Percentiles rank a stretch among this genome's conserved stretches.
These are phyloP conservation scores for Corchorus capsularis DNA, from an alignment of 345 rosid genomes.

Conservation along the genomic window DNA sequence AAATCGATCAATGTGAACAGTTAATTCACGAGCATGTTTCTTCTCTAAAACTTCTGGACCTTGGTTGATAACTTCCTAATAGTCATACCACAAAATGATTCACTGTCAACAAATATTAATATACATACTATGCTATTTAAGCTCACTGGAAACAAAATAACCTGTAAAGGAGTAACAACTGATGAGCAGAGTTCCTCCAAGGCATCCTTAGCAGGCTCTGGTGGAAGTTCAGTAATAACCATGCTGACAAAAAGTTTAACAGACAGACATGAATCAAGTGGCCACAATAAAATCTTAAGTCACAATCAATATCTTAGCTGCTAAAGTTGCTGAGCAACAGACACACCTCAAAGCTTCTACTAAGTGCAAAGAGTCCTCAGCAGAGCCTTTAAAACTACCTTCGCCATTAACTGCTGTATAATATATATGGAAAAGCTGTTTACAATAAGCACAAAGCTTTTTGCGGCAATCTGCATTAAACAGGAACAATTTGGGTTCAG, in stretches of 20 bases:
- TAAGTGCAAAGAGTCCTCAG: slow-evolving; percentile 87
- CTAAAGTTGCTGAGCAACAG: slow-evolving; percentile 15
- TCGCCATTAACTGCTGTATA: slow-evolving; percentile 76
- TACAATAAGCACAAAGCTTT: slow-evolving; percentile 80
- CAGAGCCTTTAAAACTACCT: slow-evolving; percentile 81
- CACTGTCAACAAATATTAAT: slow-evolving; percentile 23
- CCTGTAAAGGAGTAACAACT: slow-evolving; percentile 88
- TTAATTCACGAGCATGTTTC: slow-evolving; percentile 87
- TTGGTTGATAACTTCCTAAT: slow-evolving; percentile 73
- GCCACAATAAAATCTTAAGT: slow-evolving; percentile 5
- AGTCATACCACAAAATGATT: slow-evolving; percentile 16
- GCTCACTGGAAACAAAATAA: slow-evolving; percentile 26
- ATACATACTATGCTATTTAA: not conserved
- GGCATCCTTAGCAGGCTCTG: slow-evolving; percentile 80
- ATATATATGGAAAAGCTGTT: slow-evolving; percentile 79
- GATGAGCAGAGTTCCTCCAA: slow-evolving; percentile 83
- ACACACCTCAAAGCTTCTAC: slow-evolving; percentile 93
- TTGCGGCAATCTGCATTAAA: slow-evolving; percentile 78
- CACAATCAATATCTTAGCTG: slow-evolving; percentile 22
- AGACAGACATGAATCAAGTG: slow-evolving; percentile 28
- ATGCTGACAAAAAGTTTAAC: slow-evolving; percentile 55
- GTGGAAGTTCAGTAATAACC: slow-evolving; percentile 94
- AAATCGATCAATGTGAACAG: slow-evolving; percentile 93
- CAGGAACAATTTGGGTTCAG: slow-evolving; percentile 20
- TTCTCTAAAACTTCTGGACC: slow-evolving; percentile 79